A percentile compares a stretch with the other conserved stretches of the same genome.
Conservation (phyloP, 208 protist species). For the Sergeia podlipaevii region DNA sequence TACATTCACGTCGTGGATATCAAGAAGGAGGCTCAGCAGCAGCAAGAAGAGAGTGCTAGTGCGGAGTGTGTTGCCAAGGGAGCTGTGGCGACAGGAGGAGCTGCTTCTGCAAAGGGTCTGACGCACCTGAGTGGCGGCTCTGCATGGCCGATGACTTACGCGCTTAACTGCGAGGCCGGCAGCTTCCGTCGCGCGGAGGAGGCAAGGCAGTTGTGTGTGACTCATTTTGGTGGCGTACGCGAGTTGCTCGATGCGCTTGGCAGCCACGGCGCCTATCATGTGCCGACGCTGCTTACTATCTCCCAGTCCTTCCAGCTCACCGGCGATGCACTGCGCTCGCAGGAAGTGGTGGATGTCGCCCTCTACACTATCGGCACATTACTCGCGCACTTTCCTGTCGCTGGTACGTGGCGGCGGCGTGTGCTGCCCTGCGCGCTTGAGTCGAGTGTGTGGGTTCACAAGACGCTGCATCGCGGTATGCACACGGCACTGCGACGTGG, state of each 20-base stretch:
- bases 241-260: constrained; percentile 55
- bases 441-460: constrained; percentile 52
- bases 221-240: constrained; percentile 25
- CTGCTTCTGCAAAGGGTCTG: not conserved
- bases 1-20: constrained; percentile 26
- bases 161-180: constrained; percentile 35
- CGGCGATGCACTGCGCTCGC: constrained; percentile 35
- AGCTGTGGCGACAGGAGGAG: too few relatives aligned
- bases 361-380: constrained; percentile 75
- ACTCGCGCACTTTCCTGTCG: constrained; percentile 51
- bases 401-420: constrained; percentile 50
- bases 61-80: not conserved
- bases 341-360: constrained; percentile 69
- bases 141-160: constrained; percentile 21
- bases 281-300: constrained; percentile 73
- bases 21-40: not conserved
- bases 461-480: constrained; percentile 50
- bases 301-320: constrained; percentile 61
- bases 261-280: constrained; percentile 53
- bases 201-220: constrained; percentile 24
- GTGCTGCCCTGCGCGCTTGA: constrained; percentile 23
- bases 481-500: constrained; percentile 67
- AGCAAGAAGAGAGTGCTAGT: not conserved
- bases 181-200: constrained; percentile 43
- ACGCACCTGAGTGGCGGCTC: constrained; percentile 2